Percentiles rank a stretch among this genome's conserved stretches.
Conservation (phyloP, 306 rosid species). For the Vigna trinervia region DNA sequence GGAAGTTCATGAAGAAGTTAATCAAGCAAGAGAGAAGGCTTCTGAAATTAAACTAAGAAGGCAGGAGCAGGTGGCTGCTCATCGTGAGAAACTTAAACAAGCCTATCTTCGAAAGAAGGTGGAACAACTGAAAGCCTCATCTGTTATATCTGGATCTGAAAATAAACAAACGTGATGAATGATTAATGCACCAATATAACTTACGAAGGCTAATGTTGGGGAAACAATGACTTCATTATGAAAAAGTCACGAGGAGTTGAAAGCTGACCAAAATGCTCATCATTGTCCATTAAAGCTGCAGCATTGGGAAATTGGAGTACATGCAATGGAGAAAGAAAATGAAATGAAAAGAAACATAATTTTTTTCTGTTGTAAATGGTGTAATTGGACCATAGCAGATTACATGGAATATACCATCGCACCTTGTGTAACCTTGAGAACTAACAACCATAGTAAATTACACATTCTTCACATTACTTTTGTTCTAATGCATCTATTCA, state of each 20-base stretch:
- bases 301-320: background rate
- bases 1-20: slow-evolving; percentile 60
- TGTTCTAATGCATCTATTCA: too few species aligned
- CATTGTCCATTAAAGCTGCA: background rate
- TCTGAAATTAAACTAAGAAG: slow-evolving; percentile 8
- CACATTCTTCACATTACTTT: too few species aligned
- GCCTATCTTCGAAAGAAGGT: slow-evolving; percentile 38
- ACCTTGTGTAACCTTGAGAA: too few species aligned
- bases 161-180: slow-evolving; percentile 45
- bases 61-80: slow-evolving; percentile 21
- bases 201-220: background rate
- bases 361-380: background rate
- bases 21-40: slow-evolving; percentile 21
- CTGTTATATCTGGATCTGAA: slow-evolving; percentile 54
- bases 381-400: background rate
- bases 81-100: slow-evolving; percentile 20
- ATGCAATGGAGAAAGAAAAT: background rate
- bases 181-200: slow-evolving; percentile 8
- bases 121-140: slow-evolving; percentile 74
- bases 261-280: background rate
- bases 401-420: background rate
- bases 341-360: background rate
- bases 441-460: too few species aligned
- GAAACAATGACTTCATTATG: background rate
- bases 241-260: background rate